These are phyloP conservation scores for Fusarium continuum DNA, from an alignment of 2,329 filamentous ascomycete genomes.

Conservation along the genomic window DNA sequence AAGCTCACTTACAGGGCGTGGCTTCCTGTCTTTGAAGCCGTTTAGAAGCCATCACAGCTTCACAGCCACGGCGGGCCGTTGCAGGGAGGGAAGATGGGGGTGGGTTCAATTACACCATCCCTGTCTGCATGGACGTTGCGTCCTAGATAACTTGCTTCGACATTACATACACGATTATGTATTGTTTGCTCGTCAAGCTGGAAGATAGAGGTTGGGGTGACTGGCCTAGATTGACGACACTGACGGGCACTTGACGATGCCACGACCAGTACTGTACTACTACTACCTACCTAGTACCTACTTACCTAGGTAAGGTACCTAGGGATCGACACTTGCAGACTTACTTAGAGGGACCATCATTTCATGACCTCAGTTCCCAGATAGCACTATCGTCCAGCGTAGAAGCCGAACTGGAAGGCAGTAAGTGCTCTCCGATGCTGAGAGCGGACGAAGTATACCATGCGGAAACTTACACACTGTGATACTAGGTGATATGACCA, in stretches of 20 bases:
- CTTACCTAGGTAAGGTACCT: no score
- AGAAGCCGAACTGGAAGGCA: background rate
- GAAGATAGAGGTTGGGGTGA: no score
- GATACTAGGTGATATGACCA: no score
- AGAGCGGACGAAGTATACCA: no score
- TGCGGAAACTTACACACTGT: no score
- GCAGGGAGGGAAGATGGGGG: slow-evolving; percentile 14
- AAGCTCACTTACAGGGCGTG: background rate
- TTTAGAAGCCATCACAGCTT: slow-evolving; percentile 1
- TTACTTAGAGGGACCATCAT: background rate
- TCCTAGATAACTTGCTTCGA: no score
- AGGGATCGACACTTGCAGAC: background rate
- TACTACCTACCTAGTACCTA: no score
- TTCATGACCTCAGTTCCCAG: background rate
- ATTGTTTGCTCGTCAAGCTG: no score
- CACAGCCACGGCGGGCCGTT: slow-evolving; percentile 26
- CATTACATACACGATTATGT: no score
- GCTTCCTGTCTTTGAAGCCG: background rate
- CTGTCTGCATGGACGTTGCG: background rate
- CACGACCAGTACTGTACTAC: no score
- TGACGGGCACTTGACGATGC: no score
- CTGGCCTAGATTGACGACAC: no score
- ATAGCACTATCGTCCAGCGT: background rate
- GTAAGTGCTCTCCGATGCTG: background rate
- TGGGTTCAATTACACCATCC: background rate